Evolutionary conservation across 2,329 filamentous ascomycete species (phyloP).

Genomic region (Xylariomycetidae sp.): DNA sequence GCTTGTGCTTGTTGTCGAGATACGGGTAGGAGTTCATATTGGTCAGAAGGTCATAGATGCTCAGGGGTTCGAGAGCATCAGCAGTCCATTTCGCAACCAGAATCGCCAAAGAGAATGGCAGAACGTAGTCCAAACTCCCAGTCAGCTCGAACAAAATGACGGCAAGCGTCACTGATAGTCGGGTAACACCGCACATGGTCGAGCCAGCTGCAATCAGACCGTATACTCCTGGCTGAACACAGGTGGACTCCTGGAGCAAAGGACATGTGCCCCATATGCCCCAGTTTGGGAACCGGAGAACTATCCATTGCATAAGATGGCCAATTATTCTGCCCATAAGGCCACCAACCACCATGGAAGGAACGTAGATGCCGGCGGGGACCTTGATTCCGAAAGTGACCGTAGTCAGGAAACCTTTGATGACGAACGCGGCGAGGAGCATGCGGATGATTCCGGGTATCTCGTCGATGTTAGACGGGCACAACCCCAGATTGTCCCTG

Average conservation of each 20-base stretch:
- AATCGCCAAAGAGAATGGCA: conserved; percentile 89
- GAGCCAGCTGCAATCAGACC: conserved; percentile 90
- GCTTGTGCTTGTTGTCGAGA: conserved; percentile 92
- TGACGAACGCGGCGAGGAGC: conserved; percentile 71
- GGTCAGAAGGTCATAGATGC: conserved; percentile 91
- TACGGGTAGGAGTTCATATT: conserved; percentile 98
- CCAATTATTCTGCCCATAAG: conserved; percentile 84
- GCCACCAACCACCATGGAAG: conserved; percentile 96
- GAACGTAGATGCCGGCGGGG: conserved; percentile 94
- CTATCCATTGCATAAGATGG: conserved; percentile 76
- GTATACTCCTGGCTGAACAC: conserved; percentile 95
- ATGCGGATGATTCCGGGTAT: conserved; percentile 73
- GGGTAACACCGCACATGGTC: conserved; percentile 96
- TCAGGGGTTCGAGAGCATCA: conserved; percentile 87
- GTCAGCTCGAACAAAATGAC: conserved; percentile 96
- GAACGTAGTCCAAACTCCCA: conserved; percentile 87
- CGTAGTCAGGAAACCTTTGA: conserved; percentile 83
- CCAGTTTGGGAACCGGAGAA: conserved; percentile 65
- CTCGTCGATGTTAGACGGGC: conserved; percentile 63
- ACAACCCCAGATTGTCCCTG: conserved; percentile 64
- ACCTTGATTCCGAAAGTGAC: conserved; percentile 97
- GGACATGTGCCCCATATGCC: conserved; percentile 71
- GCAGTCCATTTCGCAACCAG: conserved; percentile 98
- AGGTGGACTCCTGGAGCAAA: conserved; percentile 64
- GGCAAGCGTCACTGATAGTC: conserved; percentile 85